Conservation (phyloP, 73 alveolate species). For the Tetrahymena thermophila region DNA sequence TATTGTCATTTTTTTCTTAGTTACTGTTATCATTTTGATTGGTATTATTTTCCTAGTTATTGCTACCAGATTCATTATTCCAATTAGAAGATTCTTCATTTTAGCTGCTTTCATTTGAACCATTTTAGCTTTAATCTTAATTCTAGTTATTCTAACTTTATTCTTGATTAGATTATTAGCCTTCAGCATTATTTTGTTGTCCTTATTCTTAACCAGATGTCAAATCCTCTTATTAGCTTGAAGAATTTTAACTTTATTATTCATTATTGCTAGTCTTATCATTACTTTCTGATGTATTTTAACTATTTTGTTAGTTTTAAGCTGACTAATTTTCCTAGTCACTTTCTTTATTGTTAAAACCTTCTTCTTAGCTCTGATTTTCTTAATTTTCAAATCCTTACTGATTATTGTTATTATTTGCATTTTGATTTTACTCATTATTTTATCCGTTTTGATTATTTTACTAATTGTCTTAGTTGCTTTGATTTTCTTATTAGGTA, state of each 20-base stretch:
- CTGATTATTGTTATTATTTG: neutral
- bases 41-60: neutral
- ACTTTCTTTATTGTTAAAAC: neutral
- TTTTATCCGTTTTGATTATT: neutral
- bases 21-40: neutral
- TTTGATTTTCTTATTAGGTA: too few relatives aligned
- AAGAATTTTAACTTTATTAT: too few relatives aligned
- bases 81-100: neutral
- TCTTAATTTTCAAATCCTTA: neutral
- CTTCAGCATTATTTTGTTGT: neutral
- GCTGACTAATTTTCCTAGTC: neutral
- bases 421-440: too few relatives aligned
- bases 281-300: neutral
- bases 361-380: neutral
- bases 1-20: neutral
- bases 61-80: neutral
- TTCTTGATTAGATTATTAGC: neutral
- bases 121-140: neutral
- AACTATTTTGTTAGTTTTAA: neutral
- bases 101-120: neutral
- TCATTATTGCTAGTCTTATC: neutral
- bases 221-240: neutral
- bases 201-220: neutral
- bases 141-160: neutral
- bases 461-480: neutral